These are phyloP conservation scores for Haplographium delicatum DNA, from an alignment of 495 filamentous ascomycete species.

Conservation along the genomic window DNA sequence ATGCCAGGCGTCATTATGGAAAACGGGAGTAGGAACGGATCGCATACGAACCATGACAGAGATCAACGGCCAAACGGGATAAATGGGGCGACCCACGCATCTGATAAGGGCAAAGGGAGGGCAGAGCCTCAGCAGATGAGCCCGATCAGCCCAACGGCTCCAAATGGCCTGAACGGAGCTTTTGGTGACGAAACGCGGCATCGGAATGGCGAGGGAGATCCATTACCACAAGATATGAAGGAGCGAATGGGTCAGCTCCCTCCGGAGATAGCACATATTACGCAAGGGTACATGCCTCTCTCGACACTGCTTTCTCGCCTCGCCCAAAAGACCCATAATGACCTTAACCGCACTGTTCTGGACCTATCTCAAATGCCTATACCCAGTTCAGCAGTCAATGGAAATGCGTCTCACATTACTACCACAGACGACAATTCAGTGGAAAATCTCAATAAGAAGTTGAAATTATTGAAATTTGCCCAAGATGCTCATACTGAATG, in stretches of 20 bases:
- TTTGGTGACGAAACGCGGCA: background rate
- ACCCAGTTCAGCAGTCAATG: conserved; percentile 40
- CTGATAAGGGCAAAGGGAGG: conserved; percentile 21
- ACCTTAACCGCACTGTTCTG: conserved; percentile 63
- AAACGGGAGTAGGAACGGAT: conserved; percentile 37
- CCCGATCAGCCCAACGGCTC: conserved; percentile 16
- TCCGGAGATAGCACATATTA: conserved; percentile 76
- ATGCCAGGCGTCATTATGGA: conserved; percentile 50
- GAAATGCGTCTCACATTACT: conserved; percentile 36
- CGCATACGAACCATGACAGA: conserved; percentile 46
- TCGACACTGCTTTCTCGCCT: conserved; percentile 65
- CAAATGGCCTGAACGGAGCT: conserved; percentile 23
- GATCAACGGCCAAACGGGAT: conserved; percentile 35
- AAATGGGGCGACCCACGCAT: conserved; percentile 16
- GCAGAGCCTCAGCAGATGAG: conserved; percentile 23
- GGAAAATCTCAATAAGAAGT: conserved; percentile 74
- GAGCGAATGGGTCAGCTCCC: conserved; percentile 47
- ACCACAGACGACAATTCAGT: conserved; percentile 49
- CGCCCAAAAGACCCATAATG: conserved; percentile 75
- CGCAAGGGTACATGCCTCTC: conserved; percentile 64
- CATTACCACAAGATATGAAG: conserved; percentile 8
- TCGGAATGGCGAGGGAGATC: background rate
- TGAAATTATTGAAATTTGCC: conserved; percentile 66
- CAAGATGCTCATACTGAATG: conserved; percentile 54
- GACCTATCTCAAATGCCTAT: conserved; percentile 61